Evolutionary conservation across 2,329 filamentous ascomycete genomes (phyloP).

Genomic region (Gaeumannomyces sp.): DNA sequence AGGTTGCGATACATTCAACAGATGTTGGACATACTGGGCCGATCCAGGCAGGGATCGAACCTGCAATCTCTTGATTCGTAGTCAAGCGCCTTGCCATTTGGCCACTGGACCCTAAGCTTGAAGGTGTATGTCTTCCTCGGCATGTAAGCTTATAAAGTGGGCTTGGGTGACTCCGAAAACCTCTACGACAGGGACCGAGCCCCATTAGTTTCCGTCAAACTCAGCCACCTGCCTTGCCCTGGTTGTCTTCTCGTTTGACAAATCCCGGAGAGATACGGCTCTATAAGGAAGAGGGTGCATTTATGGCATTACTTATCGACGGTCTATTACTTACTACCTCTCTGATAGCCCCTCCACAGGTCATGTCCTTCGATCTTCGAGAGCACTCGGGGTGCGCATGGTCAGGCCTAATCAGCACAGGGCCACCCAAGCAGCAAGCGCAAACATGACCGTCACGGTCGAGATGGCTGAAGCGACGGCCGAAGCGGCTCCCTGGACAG

Average conservation of each 20-base stretch:
- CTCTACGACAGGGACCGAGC: not conserved
- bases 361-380: not conserved
- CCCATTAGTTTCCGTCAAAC: not conserved
- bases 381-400: too few species aligned
- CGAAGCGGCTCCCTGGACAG: not conserved
- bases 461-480: not conserved
- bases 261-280: too few species aligned
- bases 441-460: not conserved
- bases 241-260: too few species aligned
- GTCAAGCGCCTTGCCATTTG: slow-evolving; percentile 30
- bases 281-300: too few species aligned
- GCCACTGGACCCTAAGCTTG: slow-evolving; percentile 17
- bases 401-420: not conserved
- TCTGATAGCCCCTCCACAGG: not conserved
- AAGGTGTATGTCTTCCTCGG: not conserved
- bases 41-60: slow-evolving; percentile 27
- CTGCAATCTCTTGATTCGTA: slow-evolving; percentile 32
- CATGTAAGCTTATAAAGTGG: not conserved
- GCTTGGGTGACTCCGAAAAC: not conserved
- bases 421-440: not conserved
- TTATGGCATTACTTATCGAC: too few species aligned
- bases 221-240: not conserved
- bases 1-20: too few species aligned
- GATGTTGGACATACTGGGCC: not conserved
- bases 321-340: not conserved